Conservation (phyloP, 768 basidiomycete genomes). For the Lactarius indigo region DNA sequence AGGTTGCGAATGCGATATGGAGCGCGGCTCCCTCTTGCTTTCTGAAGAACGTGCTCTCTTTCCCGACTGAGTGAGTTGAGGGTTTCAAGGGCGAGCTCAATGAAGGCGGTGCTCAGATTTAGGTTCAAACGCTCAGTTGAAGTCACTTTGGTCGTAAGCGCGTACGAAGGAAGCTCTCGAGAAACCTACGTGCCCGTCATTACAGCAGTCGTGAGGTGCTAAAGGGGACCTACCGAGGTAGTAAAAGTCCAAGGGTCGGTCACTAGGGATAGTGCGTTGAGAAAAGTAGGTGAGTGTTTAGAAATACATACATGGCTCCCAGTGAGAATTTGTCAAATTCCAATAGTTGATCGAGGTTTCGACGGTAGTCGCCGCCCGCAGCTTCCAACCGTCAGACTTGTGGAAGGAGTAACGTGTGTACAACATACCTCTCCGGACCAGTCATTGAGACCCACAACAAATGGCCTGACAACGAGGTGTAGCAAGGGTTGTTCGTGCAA, state of each 20-base stretch:
- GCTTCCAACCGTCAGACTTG: conserved; percentile 40
- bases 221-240: conserved; percentile 46
- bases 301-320: conserved; percentile 77
- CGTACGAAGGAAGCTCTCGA: conserved; percentile 48
- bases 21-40: conserved; percentile 82
- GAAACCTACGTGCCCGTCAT: conserved; percentile 42
- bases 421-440: conserved; percentile 85
- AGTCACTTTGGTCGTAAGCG: conserved; percentile 56
- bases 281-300: neutral
- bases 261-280: conserved; percentile 42
- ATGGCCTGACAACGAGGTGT: conserved; percentile 83
- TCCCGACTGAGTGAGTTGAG: conserved; percentile 73
- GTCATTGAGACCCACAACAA: conserved; percentile 78
- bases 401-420: neutral
- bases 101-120: conserved; percentile 87
- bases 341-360: conserved; percentile 88
- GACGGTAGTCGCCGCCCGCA: conserved; percentile 79
- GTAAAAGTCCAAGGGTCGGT: conserved; percentile 96
- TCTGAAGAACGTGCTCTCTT: conserved; percentile 65
- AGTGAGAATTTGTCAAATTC: conserved; percentile 96
- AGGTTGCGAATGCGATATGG: conserved; percentile 91
- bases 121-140: conserved; percentile 85
- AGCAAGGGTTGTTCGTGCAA: conserved; percentile 92
- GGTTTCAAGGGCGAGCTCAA: conserved; percentile 76
- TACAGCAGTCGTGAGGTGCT: neutral